Evolutionary conservation across 768 basidiomycete genomes (phyloP), one percentile per base, ranked within the genome.

Genomic region (Tulasnella sp.): DNA sequence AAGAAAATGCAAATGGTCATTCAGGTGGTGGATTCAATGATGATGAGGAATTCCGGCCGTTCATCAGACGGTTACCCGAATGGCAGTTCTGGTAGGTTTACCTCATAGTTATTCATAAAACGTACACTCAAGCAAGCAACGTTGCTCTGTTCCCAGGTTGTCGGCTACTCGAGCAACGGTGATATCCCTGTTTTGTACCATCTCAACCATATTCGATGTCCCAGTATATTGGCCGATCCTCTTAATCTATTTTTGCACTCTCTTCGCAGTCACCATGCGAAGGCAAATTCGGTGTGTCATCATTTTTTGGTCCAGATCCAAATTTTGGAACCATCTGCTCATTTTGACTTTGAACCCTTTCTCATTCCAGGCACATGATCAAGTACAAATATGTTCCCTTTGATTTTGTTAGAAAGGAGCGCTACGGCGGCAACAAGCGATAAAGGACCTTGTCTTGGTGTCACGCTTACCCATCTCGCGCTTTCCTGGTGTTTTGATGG

Each of bases 161-260:
- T 87, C 89, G 4, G 73, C 89, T 1, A 98, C 91, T 5, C 81
- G 86, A 40, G 90, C 93, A 9, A 83, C 86, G 22, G n/a, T 84
- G 19, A 63, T 99, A 46, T 83, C 90, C 4, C 60, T 93, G 35
- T 66, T 81, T 48, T 83, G 83, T 64, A 87, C 95, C 2, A 69
- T 82, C 50, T 92, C 87, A 22, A 74, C 83, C 40, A 69, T 82
- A 31, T 93, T 95, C 58, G 92, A 98, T 64, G 84, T 99, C 19
- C 93, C 95, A 5, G 95, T 98, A 20, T 98, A 95, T 69, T 98
- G 95, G 92, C 95, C 95, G 6, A 98, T 99, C 66, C 78, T 99
- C 48, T 80, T 98, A 59, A 72, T 96, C 53, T 99, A 99, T 70
- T 99, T 98, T 73, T 85, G 85, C 66, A 83, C 91, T 37, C 75